These are phyloP conservation scores for Malassezia pachydermatis DNA, from an alignment of 1,284 basidiomycete genomes.

Conservation along the genomic window DNA sequence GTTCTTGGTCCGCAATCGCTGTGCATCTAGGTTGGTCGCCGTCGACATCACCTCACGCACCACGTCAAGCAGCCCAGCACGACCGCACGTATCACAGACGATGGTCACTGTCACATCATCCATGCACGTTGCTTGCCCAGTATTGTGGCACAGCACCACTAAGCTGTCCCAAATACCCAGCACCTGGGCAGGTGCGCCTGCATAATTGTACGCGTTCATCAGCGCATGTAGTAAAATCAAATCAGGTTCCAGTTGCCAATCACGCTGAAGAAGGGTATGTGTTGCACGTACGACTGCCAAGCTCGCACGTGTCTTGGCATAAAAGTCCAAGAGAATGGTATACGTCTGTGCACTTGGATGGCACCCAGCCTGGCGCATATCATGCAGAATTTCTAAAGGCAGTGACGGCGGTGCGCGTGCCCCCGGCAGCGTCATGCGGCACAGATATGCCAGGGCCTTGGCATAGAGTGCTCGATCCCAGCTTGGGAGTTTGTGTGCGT, in stretches of 20 bases:
- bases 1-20: slow-evolving; percentile 52
- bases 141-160: slow-evolving; percentile 28
- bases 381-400: slow-evolving; percentile 67
- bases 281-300: slow-evolving; percentile 54
- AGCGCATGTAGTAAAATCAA: slow-evolving; percentile 69
- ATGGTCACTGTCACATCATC: slow-evolving; percentile 65
- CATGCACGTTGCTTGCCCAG: slow-evolving; percentile 45
- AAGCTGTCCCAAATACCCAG: slow-evolving; percentile 72
- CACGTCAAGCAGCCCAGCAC: slow-evolving; percentile 49
- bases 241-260: slow-evolving; percentile 65
- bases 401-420: slow-evolving; percentile 53
- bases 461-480: slow-evolving; percentile 1
- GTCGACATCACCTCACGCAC: slow-evolving; percentile 21
- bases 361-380: slow-evolving; percentile 65
- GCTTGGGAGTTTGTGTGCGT: slow-evolving; percentile 2
- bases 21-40: slow-evolving; percentile 17
- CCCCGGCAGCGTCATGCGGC: not conserved
- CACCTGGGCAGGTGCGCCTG: slow-evolving; percentile 61
- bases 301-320: slow-evolving; percentile 36
- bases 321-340: slow-evolving; percentile 59
- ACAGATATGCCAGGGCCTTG: not conserved
- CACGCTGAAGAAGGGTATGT: slow-evolving; percentile 68
- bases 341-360: slow-evolving; percentile 59
- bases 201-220: slow-evolving; percentile 77
- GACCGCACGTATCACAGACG: slow-evolving; percentile 72